Evolutionary conservation across 805 yeast species (phyloP), one percentile per base, ranked within the genome.

Genomic region (Cephaloascus fragrans): DNA sequence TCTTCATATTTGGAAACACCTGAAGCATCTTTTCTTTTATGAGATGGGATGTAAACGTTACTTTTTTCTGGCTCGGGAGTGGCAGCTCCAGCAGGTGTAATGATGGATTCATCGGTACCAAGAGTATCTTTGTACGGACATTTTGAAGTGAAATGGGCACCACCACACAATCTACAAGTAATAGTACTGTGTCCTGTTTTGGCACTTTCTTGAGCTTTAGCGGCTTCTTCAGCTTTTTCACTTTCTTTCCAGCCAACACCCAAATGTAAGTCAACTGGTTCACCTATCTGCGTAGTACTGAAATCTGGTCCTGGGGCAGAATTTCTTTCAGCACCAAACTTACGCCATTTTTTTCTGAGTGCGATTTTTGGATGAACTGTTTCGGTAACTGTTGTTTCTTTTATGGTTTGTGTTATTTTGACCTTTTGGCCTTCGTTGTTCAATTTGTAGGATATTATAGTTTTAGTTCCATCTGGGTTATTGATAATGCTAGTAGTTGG

Each of bases 101-200:
- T 68, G 36, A 66, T 50, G 26, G 53, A 53, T 26, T 66, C 61
- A 29, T 67, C 70, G 19, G 71, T 68, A 28, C 81, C 85, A 58
- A 90, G 69, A 31, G 93, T 83, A 52, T 83, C 94, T 68, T 84
- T 89, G 75, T 77, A 87, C 46, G 98, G 98, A 83, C 99, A 93
- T 67, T 83, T 81, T 60, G 87, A 68, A 33, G 97, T 84, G 75
- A 80, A 85, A 72, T 93, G 99, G 49, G 78, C 83, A 56, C 96
- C 96, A 44, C 83, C 84, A 82, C 99, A 93, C 40, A 74, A 67
- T 75, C 97, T 85, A 77, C 98, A 93, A 51, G 63, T 67, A 47
- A 78, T 62, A 45, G 74, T 58, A 50, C 66, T 69, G 47, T 67
- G 55, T 40, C 57, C 56, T 47, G 55, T 47, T 45, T 55, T 56